phyloP scores from a whole-genome alignment of 768 basidiomycete genomes.

The Gloeostereum incarnatum region DNA sequence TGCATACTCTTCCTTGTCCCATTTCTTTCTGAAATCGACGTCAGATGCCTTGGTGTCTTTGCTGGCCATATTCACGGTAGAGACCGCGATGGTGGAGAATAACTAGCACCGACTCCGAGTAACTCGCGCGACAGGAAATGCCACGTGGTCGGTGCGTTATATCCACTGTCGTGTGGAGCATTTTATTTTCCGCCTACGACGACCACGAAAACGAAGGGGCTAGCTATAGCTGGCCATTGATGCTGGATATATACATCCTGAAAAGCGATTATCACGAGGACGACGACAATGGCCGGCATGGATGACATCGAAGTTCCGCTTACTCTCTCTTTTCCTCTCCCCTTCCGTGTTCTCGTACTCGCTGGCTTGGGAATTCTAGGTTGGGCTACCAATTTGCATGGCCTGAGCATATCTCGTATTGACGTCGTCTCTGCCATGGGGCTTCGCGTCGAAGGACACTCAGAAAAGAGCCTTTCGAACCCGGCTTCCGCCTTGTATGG shows the following conservation, averaged over 20 bases:
- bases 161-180: too few relatives aligned
- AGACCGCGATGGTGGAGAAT: too few relatives aligned
- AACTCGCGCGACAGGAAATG: too few relatives aligned
- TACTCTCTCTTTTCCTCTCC: constrained; percentile 69
- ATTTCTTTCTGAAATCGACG: constrained; percentile 81
- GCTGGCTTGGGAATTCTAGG: constrained; percentile 73
- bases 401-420: constrained; percentile 62
- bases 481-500: constrained; percentile 37
- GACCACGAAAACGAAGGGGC: too few relatives aligned
- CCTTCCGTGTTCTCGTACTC: constrained; percentile 83
- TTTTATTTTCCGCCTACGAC: too few relatives aligned
- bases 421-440: constrained; percentile 70
- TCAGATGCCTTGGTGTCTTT: constrained; percentile 39
- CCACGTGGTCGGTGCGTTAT: too few relatives aligned
- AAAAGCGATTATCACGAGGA: too few relatives aligned
- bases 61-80: too few relatives aligned
- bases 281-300: constrained; percentile 21
- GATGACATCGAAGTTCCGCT: constrained; percentile 32
- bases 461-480: constrained; percentile 19
- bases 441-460: constrained; percentile 30
- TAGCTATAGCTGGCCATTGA: too few relatives aligned
- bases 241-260: too few relatives aligned
- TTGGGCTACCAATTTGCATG: constrained; percentile 92
- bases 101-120: too few relatives aligned
- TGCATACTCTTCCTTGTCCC: constrained; percentile 91